phyloP scores from a whole-genome alignment of 306 rosid species.

The Corylus heterophylla region DNA sequence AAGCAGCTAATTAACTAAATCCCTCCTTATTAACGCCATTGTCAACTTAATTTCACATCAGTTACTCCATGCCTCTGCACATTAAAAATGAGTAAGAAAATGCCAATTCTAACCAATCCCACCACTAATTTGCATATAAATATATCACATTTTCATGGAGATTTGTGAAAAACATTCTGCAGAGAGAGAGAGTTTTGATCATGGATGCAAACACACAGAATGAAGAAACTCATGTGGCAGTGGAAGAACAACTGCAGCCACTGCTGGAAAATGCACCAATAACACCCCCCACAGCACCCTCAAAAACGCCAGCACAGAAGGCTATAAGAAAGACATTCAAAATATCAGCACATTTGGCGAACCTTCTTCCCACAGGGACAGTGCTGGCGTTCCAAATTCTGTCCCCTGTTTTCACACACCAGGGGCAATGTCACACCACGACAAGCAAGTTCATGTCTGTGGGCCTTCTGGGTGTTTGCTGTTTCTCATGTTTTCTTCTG shows the following conservation, averaged over 20 bases:
- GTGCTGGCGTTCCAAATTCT: constrained; percentile 60
- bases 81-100: not conserved
- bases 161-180: not conserved
- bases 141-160: not conserved
- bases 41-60: not conserved
- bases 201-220: constrained; percentile 29
- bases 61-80: not conserved
- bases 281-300: not conserved
- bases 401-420: constrained; percentile 58
- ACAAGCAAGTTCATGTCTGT: constrained; percentile 45
- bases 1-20: not conserved
- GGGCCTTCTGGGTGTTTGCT: constrained; percentile 49
- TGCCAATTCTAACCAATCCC: not conserved
- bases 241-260: constrained; percentile 30
- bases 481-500: constrained; percentile 53
- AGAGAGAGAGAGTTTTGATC: not conserved
- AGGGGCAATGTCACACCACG: constrained; percentile 50
- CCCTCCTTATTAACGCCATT: not conserved
- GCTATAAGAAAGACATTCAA: constrained; percentile 69
- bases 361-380: constrained; percentile 78
- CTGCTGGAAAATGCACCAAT: constrained; percentile 35
- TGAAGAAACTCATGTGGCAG: not conserved
- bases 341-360: constrained; percentile 65
- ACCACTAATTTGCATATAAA: not conserved
- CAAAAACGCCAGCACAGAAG: constrained; percentile 59